Evolutionary conservation across 768 basidiomycete genomes (phyloP).

Genomic region (Hortiboletus campestris): DNA sequence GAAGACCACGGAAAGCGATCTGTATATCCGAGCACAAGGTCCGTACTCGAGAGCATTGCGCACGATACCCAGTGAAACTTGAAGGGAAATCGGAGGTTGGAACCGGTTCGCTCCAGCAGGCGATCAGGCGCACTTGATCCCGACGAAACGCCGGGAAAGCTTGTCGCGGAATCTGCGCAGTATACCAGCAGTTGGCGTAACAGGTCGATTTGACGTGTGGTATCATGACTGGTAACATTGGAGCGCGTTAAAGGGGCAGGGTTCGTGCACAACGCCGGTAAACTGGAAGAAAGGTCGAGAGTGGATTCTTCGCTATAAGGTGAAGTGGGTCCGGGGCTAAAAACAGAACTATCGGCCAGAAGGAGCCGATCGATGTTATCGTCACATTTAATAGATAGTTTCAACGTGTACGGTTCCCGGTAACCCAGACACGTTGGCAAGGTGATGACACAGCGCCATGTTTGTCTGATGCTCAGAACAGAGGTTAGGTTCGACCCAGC

Average conservation of each 20-base stretch:
- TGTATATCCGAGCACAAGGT: constrained; percentile 9
- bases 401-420: background rate
- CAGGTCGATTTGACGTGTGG: constrained; percentile 12
- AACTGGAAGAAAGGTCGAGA: background rate
- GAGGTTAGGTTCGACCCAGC: no score
- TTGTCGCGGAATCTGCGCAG: constrained; percentile 14
- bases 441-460: constrained; percentile 5
- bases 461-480: background rate
- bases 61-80: background rate
- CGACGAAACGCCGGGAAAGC: constrained; percentile 14
- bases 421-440: constrained; percentile 6
- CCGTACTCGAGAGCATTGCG: constrained; percentile 4
- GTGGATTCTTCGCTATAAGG: background rate
- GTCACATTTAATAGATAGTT: background rate
- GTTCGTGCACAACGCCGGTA: constrained; percentile 13
- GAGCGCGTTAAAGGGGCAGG: constrained; percentile 15
- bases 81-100: constrained; percentile 7
- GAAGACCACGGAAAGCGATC: background rate
- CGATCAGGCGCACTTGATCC: constrained; percentile 14
- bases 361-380: background rate
- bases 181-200: constrained; percentile 10
- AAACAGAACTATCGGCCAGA: background rate
- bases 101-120: background rate
- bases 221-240: constrained; percentile 10
- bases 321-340: background rate